Base-by-base conservation (phyloP, 305 asterid genomes). In the Fraxinus nigra region DNA sequence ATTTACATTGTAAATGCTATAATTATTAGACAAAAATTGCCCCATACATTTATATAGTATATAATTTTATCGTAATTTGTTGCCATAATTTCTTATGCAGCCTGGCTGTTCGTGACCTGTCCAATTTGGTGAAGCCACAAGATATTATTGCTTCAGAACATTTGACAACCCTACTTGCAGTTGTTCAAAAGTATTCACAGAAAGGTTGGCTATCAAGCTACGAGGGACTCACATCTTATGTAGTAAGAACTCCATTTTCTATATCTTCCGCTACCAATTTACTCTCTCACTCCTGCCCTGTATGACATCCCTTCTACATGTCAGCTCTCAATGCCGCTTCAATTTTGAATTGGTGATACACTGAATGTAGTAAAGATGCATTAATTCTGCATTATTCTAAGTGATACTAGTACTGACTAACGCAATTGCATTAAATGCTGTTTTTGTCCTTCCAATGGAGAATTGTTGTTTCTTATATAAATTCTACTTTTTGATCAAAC, bases 31-130 rank as follows among this genome's bases (percentile, higher is more conserved):
- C 61, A 46, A 65, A 80, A 24, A 73, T 74, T 54, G 28, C 81
- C 34, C 4, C 7, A 5, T 69, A 69, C 5, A 30, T 32, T 3
- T 30, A 4, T 69, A 5, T 28, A 20, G 48, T 40, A 40, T 40
- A 40, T 40, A 40, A 4, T 74, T 40, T 73, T 24, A 9, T 75
- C 54, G 32, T 56, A 46, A 22, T 79, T 26, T 76, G 61, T 69
- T 26, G 69, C 77, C 16, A 4, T 80, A 32, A 78, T 76, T 79
- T 59, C 40, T 63, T 61, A 76, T 88, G 82, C 95, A 96, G 98
- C 89, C 92, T 94, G 86, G 98, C 98, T 79, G 99, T 92, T 72
- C 98, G 98, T 82, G 99, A 96, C 90, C 93, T 96, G 80, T 94
- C 99, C 85, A 91, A 87, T 90, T 82, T 94, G 94, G 99, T 96